Evolutionary conservation across 129 eudicot genomes (phyloP).

Genomic region (Cynara cardunculus): DNA sequence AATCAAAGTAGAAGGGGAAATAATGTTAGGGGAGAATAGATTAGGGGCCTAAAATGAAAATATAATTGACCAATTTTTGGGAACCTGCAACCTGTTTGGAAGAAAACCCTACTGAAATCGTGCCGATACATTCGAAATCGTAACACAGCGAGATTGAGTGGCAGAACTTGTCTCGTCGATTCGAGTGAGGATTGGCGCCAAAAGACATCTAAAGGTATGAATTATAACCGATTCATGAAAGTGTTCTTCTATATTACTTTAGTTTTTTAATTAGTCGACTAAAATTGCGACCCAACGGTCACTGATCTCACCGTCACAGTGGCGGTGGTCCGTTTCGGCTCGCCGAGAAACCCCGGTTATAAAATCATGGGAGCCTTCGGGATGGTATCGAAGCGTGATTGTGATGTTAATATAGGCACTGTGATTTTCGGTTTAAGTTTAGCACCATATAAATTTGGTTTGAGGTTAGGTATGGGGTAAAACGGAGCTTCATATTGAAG

Average conservation of each 20-base stretch:
- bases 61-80: background rate
- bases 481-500: background rate
- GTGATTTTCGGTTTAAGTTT: background rate
- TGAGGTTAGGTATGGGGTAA: background rate
- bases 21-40: background rate
- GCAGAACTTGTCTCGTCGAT: background rate
- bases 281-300: background rate
- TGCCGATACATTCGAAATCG: background rate
- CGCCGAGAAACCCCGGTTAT: background rate
- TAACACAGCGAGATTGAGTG: background rate
- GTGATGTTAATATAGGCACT: background rate
- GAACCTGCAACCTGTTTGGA: background rate
- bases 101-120: background rate
- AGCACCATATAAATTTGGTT: background rate
- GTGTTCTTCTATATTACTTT: background rate
- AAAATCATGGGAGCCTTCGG: background rate
- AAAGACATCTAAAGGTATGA: slow-evolving; percentile 1
- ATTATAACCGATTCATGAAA: background rate
- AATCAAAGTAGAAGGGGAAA: background rate
- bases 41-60: background rate
- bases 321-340: background rate
- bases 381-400: background rate
- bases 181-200: background rate
- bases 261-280: background rate
- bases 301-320: background rate